A percentile compares a stretch with the other conserved stretches of the same genome.
Conservation (phyloP, 495 filamentous ascomycete genomes). For the Daldinia childiae region DNA sequence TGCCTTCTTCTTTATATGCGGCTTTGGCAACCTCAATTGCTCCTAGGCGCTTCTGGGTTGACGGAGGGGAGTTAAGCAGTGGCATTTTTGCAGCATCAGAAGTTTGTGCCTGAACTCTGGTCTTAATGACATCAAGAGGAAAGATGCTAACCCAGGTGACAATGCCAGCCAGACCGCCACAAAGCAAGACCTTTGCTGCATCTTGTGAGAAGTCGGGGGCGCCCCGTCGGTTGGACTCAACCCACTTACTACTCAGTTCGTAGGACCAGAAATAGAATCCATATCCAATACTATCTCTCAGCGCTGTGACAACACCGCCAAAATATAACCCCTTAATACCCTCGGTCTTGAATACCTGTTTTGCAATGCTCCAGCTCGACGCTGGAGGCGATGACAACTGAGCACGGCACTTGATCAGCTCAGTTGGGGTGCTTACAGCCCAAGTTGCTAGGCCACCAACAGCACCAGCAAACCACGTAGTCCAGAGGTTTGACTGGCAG, state of each 20-base stretch:
- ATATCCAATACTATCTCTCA: constrained; percentile 86
- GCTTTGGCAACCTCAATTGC: constrained; percentile 69
- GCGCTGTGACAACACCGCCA: constrained; percentile 79
- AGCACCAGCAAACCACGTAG: constrained; percentile 79
- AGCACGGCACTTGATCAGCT: constrained; percentile 86
- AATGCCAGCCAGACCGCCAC: constrained; percentile 85
- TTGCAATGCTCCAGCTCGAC: constrained; percentile 69
- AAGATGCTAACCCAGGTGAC: constrained; percentile 88
- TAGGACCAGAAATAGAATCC: constrained; percentile 96
- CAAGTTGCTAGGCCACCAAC: constrained; percentile 82
- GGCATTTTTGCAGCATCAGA: constrained; percentile 32
- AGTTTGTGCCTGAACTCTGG: constrained; percentile 76
- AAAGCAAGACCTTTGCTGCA: constrained; percentile 74
- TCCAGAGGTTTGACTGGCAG: constrained; percentile 55
- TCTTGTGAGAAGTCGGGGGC: constrained; percentile 51
- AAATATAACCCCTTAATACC: constrained; percentile 78
- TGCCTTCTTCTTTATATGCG: constrained; percentile 71
- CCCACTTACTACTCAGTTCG: constrained; percentile 70
- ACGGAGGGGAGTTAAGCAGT: constrained; percentile 42
- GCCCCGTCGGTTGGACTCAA: constrained; percentile 48
- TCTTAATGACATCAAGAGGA: constrained; percentile 90
- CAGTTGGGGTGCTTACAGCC: constrained; percentile 82
- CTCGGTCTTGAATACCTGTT: constrained; percentile 65
- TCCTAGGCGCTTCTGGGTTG: constrained; percentile 51
- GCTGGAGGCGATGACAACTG: constrained; percentile 61